Conservation (phyloP, 2,329 filamentous ascomycete species). For the Pseudogymnoascus sp. region DNA sequence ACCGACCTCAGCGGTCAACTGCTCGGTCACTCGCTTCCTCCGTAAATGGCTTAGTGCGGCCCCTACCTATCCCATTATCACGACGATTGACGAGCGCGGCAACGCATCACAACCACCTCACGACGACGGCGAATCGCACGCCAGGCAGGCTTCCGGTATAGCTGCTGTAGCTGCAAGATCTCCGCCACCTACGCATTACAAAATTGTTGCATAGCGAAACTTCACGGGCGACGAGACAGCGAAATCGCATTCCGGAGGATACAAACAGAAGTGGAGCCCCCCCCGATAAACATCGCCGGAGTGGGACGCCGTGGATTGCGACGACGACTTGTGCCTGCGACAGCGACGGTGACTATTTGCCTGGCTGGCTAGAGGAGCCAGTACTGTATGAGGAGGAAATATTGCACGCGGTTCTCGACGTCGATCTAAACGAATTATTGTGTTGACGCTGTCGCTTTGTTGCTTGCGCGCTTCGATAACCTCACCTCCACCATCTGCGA, state of each 20-base stretch:
- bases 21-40: background rate
- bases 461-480: background rate
- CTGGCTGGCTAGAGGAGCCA: background rate
- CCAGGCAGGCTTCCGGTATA: conserved; percentile 4
- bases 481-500: background rate
- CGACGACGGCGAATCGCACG: conserved; percentile 1
- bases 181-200: background rate
- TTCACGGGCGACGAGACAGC: background rate
- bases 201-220: conserved; percentile 5
- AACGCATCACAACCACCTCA: background rate
- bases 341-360: background rate
- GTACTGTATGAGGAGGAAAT: background rate
- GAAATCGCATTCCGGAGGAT: conserved; percentile 1
- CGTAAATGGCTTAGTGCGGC: conserved; percentile 7
- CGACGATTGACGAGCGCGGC: conserved; percentile 7
- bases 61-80: conserved; percentile 8
- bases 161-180: conserved; percentile 3
- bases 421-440: conserved; percentile 3
- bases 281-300: conserved; percentile 6
- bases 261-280: conserved; percentile 3
- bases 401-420: background rate
- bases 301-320: conserved; percentile 1
- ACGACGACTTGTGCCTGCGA: background rate
- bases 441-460: background rate
- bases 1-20: conserved; percentile 6